Base-by-base conservation (phyloP, 768 basidiomycete species). In the Hericium rajendrae region DNA sequence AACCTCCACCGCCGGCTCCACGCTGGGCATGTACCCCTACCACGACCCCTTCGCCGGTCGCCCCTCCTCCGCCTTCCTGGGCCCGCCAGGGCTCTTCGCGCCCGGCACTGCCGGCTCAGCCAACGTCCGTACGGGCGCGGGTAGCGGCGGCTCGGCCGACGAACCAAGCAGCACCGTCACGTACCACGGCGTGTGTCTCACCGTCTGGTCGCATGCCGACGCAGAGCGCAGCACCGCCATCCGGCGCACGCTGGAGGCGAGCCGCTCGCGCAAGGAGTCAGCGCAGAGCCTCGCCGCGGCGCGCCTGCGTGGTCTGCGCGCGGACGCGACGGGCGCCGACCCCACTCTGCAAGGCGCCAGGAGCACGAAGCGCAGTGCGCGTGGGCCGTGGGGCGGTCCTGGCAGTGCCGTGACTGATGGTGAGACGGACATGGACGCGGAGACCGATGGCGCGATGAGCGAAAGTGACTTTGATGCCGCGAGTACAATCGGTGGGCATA, bases 131-230 rank as follows among this genome's bases (percentile, higher is more conserved):
- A 62, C 57, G 13, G 26, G 40, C 22, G 51, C 50, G 15, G 54
- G 48, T 22, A 55, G 46, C 15, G 38, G 38, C 24, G 18, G 16
- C 39, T 8, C 56, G 13, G 11, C 51, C 18, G 57, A 60, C 11
- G 60, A 67, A 49, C 61, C 55, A 1, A 67, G 72, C 59, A 78
- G 72, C 65, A 83, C 76, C 24, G 69, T 91, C 59, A 84, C 87
- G 9, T 95, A 91, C 68, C 83, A 97, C 66, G 93, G 92, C 50
- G 92, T 95, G 39, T 92, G 91, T 63, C 77, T 98, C 58, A 93
- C 92, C 1, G 91, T 97, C 2, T 98, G 93, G 93, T 92, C 90
- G 3, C 93, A 94, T 66, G 93, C 93, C 18, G 94, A 97, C 67
- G 85, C 85, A 0, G 87, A 93, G 64, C 84, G 93, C 51, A 85